Evolutionary conservation across 352 stramenopile genomes (phyloP).

Genomic region (Phytophthora pisi): DNA sequence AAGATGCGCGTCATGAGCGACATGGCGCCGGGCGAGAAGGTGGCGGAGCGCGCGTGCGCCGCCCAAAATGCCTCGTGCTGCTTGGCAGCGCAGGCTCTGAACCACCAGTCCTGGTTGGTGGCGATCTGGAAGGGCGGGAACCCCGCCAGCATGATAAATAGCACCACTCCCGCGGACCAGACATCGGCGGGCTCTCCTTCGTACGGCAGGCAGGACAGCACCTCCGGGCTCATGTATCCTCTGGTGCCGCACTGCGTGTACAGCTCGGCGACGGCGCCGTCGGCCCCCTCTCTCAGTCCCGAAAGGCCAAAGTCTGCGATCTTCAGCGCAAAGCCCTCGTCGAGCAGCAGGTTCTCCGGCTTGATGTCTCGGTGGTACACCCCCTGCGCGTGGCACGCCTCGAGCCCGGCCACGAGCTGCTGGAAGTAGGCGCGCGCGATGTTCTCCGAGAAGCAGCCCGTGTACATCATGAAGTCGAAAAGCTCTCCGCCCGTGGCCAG

Average conservation of each 20-base stretch:
- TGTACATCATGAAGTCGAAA: constrained; percentile 95
- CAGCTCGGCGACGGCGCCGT: constrained; percentile 65
- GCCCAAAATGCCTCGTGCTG: constrained; percentile 86
- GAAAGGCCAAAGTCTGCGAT: constrained; percentile 97
- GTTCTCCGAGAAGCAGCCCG: constrained; percentile 86
- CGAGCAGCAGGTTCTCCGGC: constrained; percentile 93
- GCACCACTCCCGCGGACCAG: constrained; percentile 92
- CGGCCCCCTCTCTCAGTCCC: constrained; percentile 75
- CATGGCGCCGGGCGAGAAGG: constrained; percentile 79
- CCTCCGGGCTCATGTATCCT: constrained; percentile 94
- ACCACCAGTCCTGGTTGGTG: constrained; percentile 91
- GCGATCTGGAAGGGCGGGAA: constrained; percentile 93
- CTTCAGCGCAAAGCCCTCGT: constrained; percentile 88
- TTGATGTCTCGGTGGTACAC: constrained; percentile 95
- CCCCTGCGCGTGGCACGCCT: constrained; percentile 79
- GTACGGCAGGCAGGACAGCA: constrained; percentile 84
- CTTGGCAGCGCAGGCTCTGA: constrained; percentile 69
- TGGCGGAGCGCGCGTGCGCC: constrained; percentile 67
- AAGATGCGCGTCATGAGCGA: constrained; percentile 78
- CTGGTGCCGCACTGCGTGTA: constrained; percentile 91
- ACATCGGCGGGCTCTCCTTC: constrained; percentile 89
- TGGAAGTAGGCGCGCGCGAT: constrained; percentile 90
- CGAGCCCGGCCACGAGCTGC: constrained; percentile 83
- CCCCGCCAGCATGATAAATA: constrained; percentile 94
- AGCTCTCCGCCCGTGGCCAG: constrained; percentile 88